A percentile compares a stretch with the other conserved stretches of the same genome.
phyloP scores from a whole-genome alignment of 176 grass and related monocot genomes.

The Cenchrus americanus region DNA sequence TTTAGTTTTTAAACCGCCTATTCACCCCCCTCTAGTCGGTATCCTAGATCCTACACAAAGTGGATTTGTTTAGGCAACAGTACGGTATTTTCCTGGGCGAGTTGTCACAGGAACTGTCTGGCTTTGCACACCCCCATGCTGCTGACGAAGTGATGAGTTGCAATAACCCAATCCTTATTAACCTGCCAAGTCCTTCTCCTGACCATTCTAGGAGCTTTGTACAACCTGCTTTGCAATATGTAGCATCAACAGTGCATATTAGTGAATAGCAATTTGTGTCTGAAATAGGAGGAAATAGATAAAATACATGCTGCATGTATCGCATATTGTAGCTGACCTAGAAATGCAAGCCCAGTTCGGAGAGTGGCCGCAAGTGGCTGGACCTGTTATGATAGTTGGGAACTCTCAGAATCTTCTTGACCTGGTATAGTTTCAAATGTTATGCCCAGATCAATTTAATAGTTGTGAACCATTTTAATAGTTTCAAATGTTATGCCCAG shows the following conservation, averaged over 20 bases:
- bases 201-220: slow-evolving; percentile 59
- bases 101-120: too few species aligned
- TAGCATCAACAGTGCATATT: slow-evolving; percentile 6
- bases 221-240: slow-evolving; percentile 29
- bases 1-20: too few species aligned
- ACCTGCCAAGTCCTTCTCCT: slow-evolving; percentile 55
- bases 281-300: background rate
- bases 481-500: too few species aligned
- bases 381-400: slow-evolving; percentile 50
- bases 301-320: slow-evolving; percentile 35
- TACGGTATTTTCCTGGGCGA: too few species aligned
- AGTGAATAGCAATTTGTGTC: background rate
- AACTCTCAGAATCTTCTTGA: background rate
- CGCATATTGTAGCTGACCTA: slow-evolving; percentile 31
- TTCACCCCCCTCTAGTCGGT: too few species aligned
- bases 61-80: too few species aligned
- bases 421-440: too few species aligned
- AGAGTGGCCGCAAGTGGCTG: slow-evolving; percentile 75
- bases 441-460: too few species aligned
- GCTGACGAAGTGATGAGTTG: slow-evolving; percentile 50
- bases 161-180: slow-evolving; percentile 73
- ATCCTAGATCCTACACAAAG: too few species aligned
- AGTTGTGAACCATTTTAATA: too few species aligned
- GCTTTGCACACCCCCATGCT: slow-evolving; percentile 56
- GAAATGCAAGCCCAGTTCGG: slow-evolving; percentile 59